These are phyloP conservation scores for Ogataea glucozyma DNA, from an alignment of 805 yeast species.

Conservation along the genomic window DNA sequence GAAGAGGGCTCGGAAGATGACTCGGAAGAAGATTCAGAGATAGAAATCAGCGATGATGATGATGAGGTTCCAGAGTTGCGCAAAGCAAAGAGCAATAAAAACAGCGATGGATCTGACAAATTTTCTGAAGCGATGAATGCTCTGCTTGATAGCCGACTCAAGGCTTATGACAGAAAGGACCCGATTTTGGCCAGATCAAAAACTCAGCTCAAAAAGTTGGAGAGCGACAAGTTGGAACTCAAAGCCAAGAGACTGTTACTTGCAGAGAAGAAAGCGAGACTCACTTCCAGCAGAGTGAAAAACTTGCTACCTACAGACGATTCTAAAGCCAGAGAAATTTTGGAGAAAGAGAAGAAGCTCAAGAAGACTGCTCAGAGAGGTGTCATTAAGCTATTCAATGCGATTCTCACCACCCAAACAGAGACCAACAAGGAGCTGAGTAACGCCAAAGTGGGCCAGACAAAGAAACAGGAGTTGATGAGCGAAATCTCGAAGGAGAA, in stretches of 20 bases:
- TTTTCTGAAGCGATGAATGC: slow-evolving; percentile 86
- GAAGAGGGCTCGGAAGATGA: slow-evolving; percentile 17
- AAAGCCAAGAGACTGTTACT: slow-evolving; percentile 74
- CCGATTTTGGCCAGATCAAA: slow-evolving; percentile 87
- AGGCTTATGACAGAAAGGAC: slow-evolving; percentile 85
- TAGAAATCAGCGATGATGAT: slow-evolving; percentile 2
- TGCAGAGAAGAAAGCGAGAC: slow-evolving; percentile 66
- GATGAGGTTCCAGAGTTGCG: slow-evolving; percentile 35
- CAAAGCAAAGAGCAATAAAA: slow-evolving; percentile 55
- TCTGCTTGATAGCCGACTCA: slow-evolving; percentile 78
- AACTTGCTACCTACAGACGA: slow-evolving; percentile 67
- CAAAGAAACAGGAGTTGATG: slow-evolving; percentile 57
- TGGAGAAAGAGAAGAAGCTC: slow-evolving; percentile 63
- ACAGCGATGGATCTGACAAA: slow-evolving; percentile 69
- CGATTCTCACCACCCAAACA: slow-evolving; percentile 76
- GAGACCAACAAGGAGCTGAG: slow-evolving; percentile 67
- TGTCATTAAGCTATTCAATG: slow-evolving; percentile 36
- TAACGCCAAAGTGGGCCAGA: slow-evolving; percentile 57
- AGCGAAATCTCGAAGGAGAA: slow-evolving; percentile 86
- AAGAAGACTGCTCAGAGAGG: slow-evolving; percentile 60
- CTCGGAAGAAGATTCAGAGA: slow-evolving; percentile 22
- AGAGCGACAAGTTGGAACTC: slow-evolving; percentile 76
- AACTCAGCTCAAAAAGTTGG: slow-evolving; percentile 68
- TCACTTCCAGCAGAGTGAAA: slow-evolving; percentile 66
- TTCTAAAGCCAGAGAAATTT: slow-evolving; percentile 41